A percentile compares a stretch with the other conserved stretches of the same genome.
Conservation (phyloP, 192 early-diverging fungal genomes). For the Coemansia sp. region DNA sequence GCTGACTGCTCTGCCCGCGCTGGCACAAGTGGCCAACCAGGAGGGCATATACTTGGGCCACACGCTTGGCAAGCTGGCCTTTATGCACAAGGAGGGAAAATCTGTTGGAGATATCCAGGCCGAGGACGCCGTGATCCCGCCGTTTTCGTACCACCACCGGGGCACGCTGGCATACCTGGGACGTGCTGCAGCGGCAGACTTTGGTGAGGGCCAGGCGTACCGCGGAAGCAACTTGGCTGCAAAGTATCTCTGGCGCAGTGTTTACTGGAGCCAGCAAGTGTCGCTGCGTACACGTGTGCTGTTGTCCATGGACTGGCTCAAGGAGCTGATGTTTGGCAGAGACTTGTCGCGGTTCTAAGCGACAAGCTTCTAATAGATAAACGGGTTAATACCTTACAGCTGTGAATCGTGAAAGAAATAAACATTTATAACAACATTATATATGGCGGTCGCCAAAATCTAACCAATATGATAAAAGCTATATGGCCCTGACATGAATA, state of each 20-base stretch:
- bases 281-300: slow-evolving; percentile 75
- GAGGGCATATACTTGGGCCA: slow-evolving; percentile 82
- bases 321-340: slow-evolving; percentile 83
- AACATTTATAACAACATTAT: too few relatives aligned
- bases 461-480: too few relatives aligned
- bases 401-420: too few relatives aligned
- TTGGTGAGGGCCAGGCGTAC: slow-evolving; percentile 43
- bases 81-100: slow-evolving; percentile 1
- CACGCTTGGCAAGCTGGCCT: slow-evolving; percentile 53
- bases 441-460: too few relatives aligned
- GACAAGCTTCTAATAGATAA: too few relatives aligned
- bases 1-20: slow-evolving; percentile 72
- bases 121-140: slow-evolving; percentile 27
- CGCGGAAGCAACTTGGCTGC: slow-evolving; percentile 47
- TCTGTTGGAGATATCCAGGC: neutral
- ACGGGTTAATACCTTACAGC: too few relatives aligned
- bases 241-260: slow-evolving; percentile 51
- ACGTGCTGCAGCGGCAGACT: slow-evolving; percentile 47
- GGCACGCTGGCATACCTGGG: slow-evolving; percentile 70
- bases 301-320: slow-evolving; percentile 87
- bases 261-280: slow-evolving; percentile 53
- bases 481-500: too few relatives aligned
- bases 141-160: slow-evolving; percentile 64
- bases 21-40: slow-evolving; percentile 86
- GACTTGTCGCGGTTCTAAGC: slow-evolving; percentile 63